phyloP scores from a whole-genome alignment of 257 asterid species.

The Solanum chmielewskii region DNA sequence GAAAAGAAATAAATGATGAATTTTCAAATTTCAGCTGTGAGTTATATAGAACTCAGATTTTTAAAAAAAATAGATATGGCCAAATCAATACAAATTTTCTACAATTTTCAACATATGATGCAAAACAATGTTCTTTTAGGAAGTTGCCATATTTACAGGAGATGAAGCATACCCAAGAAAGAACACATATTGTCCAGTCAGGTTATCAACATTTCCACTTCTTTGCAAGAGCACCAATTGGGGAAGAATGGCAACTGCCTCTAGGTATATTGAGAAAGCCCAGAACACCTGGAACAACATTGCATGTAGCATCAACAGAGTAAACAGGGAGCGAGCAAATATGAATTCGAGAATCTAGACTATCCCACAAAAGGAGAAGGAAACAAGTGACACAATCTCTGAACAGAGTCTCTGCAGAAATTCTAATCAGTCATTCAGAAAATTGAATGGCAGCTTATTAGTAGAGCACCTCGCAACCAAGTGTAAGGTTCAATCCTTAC shows the following conservation, averaged over 20 bases:
- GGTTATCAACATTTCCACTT: slow-evolving; percentile 95
- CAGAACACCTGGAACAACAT: slow-evolving; percentile 52
- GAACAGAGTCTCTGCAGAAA: background rate
- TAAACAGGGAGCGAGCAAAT: background rate
- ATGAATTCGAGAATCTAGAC: background rate
- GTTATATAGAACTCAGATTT: background rate
- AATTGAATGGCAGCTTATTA: background rate
- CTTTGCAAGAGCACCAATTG: slow-evolving; percentile 93
- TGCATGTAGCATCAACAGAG: background rate
- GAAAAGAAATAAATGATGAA: background rate
- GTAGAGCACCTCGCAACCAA: background rate
- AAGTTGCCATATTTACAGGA: background rate
- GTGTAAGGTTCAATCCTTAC: background rate
- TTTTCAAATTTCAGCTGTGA: background rate
- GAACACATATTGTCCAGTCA: slow-evolving; percentile 87
- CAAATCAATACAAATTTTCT: background rate
- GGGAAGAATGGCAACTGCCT: slow-evolving; percentile 75
- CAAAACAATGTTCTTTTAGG: background rate
- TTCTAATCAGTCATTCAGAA: background rate
- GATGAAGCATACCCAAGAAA: slow-evolving; percentile 69
- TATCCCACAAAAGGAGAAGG: background rate
- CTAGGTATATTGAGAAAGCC: slow-evolving; percentile 85
- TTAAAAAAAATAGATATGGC: background rate
- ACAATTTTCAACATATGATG: background rate
- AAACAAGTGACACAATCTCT: background rate